phyloP scores from a whole-genome alignment of 208 protist species.

The Acanthamoeba triangularis region DNA sequence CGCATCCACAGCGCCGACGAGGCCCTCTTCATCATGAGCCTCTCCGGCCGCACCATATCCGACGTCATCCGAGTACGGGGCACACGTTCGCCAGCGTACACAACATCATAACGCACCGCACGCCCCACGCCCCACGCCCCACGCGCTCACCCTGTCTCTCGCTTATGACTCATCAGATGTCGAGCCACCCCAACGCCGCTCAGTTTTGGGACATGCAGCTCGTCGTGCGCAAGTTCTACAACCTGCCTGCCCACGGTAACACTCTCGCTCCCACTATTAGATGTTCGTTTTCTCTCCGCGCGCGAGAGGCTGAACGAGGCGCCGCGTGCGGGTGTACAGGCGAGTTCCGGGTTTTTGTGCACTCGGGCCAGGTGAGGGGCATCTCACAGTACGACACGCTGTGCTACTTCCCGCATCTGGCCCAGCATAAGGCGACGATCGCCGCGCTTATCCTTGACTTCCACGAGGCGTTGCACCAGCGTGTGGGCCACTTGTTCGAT shows the following conservation, averaged over 20 bases:
- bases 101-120: too few species aligned
- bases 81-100: background rate
- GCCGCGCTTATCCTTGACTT: background rate
- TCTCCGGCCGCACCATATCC: conserved; percentile 7
- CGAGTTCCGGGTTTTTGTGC: conserved; percentile 35
- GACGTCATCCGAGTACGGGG: background rate
- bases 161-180: background rate
- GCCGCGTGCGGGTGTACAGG: background rate
- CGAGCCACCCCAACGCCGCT: background rate
- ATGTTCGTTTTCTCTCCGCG: background rate
- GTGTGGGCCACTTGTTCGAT: conserved; percentile 15
- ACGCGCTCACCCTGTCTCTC: background rate
- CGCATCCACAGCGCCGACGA: background rate
- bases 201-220: conserved; percentile 37
- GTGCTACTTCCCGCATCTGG: conserved; percentile 34
- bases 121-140: too few species aligned
- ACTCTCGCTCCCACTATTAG: background rate
- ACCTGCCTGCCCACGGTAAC: background rate
- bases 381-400: conserved; percentile 48
- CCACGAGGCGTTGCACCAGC: background rate
- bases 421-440: background rate
- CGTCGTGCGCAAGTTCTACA: background rate
- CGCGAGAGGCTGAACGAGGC: background rate
- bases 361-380: background rate
- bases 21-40: background rate